Evolutionary conservation across 1,139 yeast species (phyloP), one percentile per base, ranked within the genome.

Genomic region (Arxiozyma slooffiae): DNA sequence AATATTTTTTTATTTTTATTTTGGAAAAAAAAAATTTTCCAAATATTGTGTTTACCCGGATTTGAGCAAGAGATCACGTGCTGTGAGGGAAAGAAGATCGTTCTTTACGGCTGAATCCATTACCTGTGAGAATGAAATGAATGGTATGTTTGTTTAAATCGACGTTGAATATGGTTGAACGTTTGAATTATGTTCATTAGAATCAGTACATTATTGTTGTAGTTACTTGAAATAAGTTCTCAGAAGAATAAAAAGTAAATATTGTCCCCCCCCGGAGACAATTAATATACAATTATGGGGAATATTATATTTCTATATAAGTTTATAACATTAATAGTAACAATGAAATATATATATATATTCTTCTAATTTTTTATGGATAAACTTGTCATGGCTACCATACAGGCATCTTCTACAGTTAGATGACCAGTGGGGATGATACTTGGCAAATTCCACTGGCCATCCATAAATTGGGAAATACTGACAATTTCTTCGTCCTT

Each of bases 381-480:
- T 22, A 45, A 5, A n/a, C 34, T 30, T 16, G 46, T 44, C 45
- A 48, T 17, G 20, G 44, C 48, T 9, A 85, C 78, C 67, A 82
- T 62, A 2, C 80, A 73, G 1, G 82, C 85, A 64, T 87, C 96
- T 60, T 86, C 95, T 2, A 82, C 73, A 34, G 63, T 47, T 5
- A 64, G 48, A 46, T 58, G 55, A n/a, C 68, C 68, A 40, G 57
- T 58, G 50, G 85, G 75, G 1, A 78, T 73, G 0, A 84, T 80
- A 0, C 70, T 63, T 1, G 85, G 82, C 17, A 84, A 72, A 8
- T 63, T 64, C 39, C 84, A 55, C 49, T 74, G 73, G 7, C 83
- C 82, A 63, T 87, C 95, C 64, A 88, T 85, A 71, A 88, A 74
- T 55, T 80, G 81, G 30, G 74, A 69, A 1, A 83, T 77, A 42